Evolutionary conservation across 345 rosid species (phyloP).

Genomic region (Gossypium herbaceum): DNA sequence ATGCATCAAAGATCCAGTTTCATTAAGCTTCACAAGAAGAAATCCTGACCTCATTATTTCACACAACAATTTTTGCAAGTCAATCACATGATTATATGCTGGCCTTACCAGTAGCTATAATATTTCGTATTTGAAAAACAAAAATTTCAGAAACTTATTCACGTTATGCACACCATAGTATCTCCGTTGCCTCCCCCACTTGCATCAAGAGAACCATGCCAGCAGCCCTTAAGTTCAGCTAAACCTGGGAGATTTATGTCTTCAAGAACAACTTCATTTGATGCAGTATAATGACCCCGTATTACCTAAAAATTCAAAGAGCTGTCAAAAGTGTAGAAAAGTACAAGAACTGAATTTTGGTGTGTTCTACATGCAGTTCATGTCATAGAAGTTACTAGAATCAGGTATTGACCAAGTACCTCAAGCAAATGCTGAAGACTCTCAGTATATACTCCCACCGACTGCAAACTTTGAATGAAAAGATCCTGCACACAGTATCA

Average conservation of each 20-base stretch:
- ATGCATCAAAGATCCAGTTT: neutral
- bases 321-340: constrained; percentile 21
- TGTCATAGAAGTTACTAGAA: constrained; percentile 7
- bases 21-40: neutral
- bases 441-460: constrained; percentile 69
- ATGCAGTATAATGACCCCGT: constrained; percentile 56
- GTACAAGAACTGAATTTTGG: neutral
- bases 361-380: neutral
- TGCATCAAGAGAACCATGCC: constrained; percentile 97
- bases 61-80: neutral
- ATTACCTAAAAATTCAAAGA: constrained; percentile 50
- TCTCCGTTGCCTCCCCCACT: constrained; percentile 99
- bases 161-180: constrained; percentile 49
- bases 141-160: constrained; percentile 6
- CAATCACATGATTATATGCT: neutral
- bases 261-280: constrained; percentile 70
- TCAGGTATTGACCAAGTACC: constrained; percentile 39
- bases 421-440: constrained; percentile 77
- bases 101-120: neutral
- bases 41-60: constrained; percentile 3
- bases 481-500: constrained; percentile 59
- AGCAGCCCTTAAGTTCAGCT: constrained; percentile 84
- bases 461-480: constrained; percentile 89
- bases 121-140: neutral
- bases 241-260: constrained; percentile 84